These are phyloP conservation scores for Penstemon davidsonii DNA, from an alignment of 257 asterid species.

Conservation along the genomic window DNA sequence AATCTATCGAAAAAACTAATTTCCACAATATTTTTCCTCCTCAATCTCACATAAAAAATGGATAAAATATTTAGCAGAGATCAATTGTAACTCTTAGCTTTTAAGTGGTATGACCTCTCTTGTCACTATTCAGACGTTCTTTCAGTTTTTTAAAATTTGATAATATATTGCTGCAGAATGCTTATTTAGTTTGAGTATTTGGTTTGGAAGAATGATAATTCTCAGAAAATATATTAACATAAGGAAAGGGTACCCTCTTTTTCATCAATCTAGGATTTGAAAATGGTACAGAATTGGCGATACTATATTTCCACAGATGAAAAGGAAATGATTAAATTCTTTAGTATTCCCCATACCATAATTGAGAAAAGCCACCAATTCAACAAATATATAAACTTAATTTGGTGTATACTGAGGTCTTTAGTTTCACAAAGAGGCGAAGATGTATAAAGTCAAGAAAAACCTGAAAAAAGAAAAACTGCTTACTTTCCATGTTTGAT, in stretches of 20 bases:
- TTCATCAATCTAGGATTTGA: background rate
- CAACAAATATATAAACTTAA: background rate
- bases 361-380: background rate
- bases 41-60: too few species aligned
- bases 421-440: conserved; percentile 2
- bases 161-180: background rate
- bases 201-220: background rate
- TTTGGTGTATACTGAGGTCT: conserved; percentile 4
- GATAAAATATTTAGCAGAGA: too few species aligned
- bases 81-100: too few species aligned
- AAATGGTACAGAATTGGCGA: background rate
- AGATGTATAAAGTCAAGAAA: background rate
- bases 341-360: background rate
- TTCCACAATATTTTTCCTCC: too few species aligned
- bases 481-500: background rate
- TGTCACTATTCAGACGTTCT: background rate
- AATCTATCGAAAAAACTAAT: too few species aligned
- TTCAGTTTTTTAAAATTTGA: background rate
- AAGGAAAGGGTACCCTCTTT: background rate
- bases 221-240: background rate
- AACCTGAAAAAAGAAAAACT: too few species aligned
- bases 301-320: conserved; percentile 1
- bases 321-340: background rate
- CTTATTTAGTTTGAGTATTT: conserved; percentile 8
- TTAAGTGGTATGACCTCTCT: too few species aligned